Evolutionary conservation across 1,284 basidiomycete species (phyloP).

Genomic region (Tylopilus sp.): DNA sequence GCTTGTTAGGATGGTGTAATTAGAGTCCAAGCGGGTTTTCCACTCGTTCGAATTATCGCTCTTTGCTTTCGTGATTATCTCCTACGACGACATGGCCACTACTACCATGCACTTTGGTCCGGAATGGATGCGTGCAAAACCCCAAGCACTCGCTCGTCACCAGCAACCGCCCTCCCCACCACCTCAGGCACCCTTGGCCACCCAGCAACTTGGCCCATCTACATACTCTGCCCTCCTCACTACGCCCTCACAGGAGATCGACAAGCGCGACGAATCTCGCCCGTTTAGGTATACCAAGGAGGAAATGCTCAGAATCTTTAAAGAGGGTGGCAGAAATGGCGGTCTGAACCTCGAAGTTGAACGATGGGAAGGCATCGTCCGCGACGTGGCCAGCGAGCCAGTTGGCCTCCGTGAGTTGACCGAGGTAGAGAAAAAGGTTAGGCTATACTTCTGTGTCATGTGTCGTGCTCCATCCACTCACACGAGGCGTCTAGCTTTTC

Average conservation of each 20-base stretch:
- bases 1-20: conserved; percentile 15
- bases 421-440: conserved; percentile 86
- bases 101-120: conserved; percentile 82
- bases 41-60: conserved; percentile 15
- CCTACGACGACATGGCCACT: conserved; percentile 51
- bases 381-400: conserved; percentile 71
- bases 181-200: conserved; percentile 38
- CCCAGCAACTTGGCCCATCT: conserved; percentile 51
- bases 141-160: conserved; percentile 51
- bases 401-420: conserved; percentile 71
- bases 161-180: conserved; percentile 57
- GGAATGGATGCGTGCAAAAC: conserved; percentile 85
- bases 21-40: conserved; percentile 29
- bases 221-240: conserved; percentile 79
- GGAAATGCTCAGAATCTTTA: conserved; percentile 81
- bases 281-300: conserved; percentile 87
- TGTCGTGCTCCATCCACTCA: conserved; percentile 22
- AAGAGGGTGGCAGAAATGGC: conserved; percentile 69
- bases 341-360: conserved; percentile 82
- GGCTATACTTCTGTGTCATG: conserved; percentile 21
- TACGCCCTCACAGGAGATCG: conserved; percentile 49
- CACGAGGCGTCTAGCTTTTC: conserved; percentile 54
- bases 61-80: conserved; percentile 10
- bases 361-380: conserved; percentile 80
- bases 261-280: conserved; percentile 58